Percentiles rank a stretch among this genome's conserved stretches.
Conservation (phyloP, 495 filamentous ascomycete species). For the Xanthoparmelia taractica region DNA sequence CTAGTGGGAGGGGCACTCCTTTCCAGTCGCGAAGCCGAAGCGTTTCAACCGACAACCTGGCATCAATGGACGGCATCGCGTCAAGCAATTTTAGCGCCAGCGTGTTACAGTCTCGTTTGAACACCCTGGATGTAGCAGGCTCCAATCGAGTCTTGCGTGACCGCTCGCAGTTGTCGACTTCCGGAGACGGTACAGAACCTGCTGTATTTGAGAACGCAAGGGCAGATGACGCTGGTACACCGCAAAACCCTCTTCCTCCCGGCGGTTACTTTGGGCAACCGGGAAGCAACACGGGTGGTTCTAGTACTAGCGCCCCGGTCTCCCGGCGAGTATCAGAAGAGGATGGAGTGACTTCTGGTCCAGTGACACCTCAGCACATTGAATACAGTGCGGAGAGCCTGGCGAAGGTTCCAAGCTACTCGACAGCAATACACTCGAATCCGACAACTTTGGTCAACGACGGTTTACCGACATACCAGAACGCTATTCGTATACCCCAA, state of each 20-base stretch:
- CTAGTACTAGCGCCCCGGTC: slow-evolving; percentile 32
- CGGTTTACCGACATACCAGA: slow-evolving; percentile 41
- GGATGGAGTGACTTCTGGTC: slow-evolving; percentile 42
- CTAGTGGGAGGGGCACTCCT: slow-evolving; percentile 68
- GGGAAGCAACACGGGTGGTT: slow-evolving; percentile 25
- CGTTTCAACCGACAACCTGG: slow-evolving; percentile 71
- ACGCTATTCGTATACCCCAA: slow-evolving; percentile 49
- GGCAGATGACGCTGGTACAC: neutral
- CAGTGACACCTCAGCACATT: slow-evolving; percentile 53
- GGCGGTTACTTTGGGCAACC: slow-evolving; percentile 11
- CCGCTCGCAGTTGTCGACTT: slow-evolving; percentile 22
- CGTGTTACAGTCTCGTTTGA: slow-evolving; percentile 55
- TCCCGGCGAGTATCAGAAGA: slow-evolving; percentile 60
- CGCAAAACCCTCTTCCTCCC: slow-evolving; percentile 3
- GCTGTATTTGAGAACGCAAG: neutral
- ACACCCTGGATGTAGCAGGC: slow-evolving; percentile 40
- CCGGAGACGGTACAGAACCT: slow-evolving; percentile 12
- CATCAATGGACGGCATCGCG: slow-evolving; percentile 52
- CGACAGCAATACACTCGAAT: slow-evolving; percentile 60
- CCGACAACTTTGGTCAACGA: slow-evolving; percentile 37
- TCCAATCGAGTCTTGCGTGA: slow-evolving; percentile 14
- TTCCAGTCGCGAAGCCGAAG: slow-evolving; percentile 65
- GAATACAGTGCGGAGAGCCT: slow-evolving; percentile 56
- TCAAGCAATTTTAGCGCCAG: slow-evolving; percentile 45
- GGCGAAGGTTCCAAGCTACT: slow-evolving; percentile 72